Percentiles rank a stretch among this genome's conserved stretches.
Evolutionary conservation across 2,329 filamentous ascomycete species (phyloP).

Genomic region (Diaporthe citri): DNA sequence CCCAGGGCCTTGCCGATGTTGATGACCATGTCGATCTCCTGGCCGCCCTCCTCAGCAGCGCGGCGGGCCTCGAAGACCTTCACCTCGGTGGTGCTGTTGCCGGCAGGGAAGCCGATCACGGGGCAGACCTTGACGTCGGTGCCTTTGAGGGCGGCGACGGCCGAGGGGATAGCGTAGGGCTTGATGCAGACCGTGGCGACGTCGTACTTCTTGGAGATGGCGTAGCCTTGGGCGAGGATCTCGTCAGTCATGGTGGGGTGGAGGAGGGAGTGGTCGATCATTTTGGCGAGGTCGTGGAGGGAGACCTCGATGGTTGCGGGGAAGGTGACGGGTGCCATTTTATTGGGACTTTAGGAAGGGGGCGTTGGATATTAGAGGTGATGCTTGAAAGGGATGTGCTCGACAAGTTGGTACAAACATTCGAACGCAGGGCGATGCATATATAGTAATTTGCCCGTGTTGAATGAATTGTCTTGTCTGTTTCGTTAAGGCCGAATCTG

Average conservation of each 20-base stretch:
- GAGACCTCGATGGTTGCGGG: slow-evolving; percentile 53
- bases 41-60: slow-evolving; percentile 61
- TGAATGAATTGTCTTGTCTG: no score
- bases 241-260: slow-evolving; percentile 72
- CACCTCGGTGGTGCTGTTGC: slow-evolving; percentile 65
- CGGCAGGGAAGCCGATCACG: slow-evolving; percentile 72
- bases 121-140: slow-evolving; percentile 65
- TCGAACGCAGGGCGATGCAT: no score
- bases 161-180: slow-evolving; percentile 62
- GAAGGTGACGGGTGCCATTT: slow-evolving; percentile 7
- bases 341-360: background rate
- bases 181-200: slow-evolving; percentile 71
- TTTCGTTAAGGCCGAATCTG: no score
- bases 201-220: slow-evolving; percentile 59
- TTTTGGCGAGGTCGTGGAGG: slow-evolving; percentile 61
- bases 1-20: slow-evolving; percentile 70
- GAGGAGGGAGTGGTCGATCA: slow-evolving; percentile 72
- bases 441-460: no score
- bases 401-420: no score
- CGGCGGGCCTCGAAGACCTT: slow-evolving; percentile 66
- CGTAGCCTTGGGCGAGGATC: slow-evolving; percentile 63
- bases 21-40: slow-evolving; percentile 72
- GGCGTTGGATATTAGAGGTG: no score
- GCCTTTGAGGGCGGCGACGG: slow-evolving; percentile 62
- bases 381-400: background rate